phyloP scores from a whole-genome alignment of 2,329 filamentous ascomycete species.

The Aureobasidium sp. region DNA sequence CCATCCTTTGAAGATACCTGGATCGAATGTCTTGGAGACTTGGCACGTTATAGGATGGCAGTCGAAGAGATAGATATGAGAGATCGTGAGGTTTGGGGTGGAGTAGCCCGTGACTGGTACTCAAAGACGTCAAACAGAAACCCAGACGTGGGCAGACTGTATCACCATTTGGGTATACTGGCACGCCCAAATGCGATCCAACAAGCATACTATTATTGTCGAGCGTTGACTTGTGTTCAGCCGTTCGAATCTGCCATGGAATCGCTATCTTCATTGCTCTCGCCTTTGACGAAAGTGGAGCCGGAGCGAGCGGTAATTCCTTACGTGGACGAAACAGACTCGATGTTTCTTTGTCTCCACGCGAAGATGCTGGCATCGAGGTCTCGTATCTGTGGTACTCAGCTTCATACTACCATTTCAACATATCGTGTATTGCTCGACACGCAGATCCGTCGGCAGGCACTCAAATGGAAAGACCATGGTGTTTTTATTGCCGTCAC shows the following conservation, averaged over 20 bases:
- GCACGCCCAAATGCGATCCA: slow-evolving; percentile 60
- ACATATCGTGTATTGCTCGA: neutral
- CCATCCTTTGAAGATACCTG: slow-evolving; percentile 77
- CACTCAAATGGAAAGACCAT: slow-evolving; percentile 45
- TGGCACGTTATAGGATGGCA: slow-evolving; percentile 81
- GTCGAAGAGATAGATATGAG: slow-evolving; percentile 69
- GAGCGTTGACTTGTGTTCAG: slow-evolving; percentile 58
- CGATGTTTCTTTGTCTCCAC: slow-evolving; percentile 54
- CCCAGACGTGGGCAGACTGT: slow-evolving; percentile 67
- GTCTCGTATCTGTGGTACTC: neutral
- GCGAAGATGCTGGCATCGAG: slow-evolving; percentile 48
- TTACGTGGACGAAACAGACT: slow-evolving; percentile 41
- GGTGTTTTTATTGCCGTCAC: slow-evolving; percentile 51
- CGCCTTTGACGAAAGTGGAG: slow-evolving; percentile 26
- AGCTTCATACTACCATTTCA: neutral
- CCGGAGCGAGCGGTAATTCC: slow-evolving; percentile 16
- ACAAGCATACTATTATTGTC: slow-evolving; percentile 64
- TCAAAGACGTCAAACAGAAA: slow-evolving; percentile 68
- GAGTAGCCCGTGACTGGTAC: slow-evolving; percentile 77
- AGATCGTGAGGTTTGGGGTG: slow-evolving; percentile 73
- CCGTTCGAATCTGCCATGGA: slow-evolving; percentile 62
- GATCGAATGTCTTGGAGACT: slow-evolving; percentile 86
- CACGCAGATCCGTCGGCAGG: neutral
- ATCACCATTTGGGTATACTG: slow-evolving; percentile 80
- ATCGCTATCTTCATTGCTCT: slow-evolving; percentile 60